A percentile compares a stretch with the other conserved stretches of the same genome.
phyloP scores from a whole-genome alignment of 106 monocot genomes.

The Platanthera guangdongensis region DNA sequence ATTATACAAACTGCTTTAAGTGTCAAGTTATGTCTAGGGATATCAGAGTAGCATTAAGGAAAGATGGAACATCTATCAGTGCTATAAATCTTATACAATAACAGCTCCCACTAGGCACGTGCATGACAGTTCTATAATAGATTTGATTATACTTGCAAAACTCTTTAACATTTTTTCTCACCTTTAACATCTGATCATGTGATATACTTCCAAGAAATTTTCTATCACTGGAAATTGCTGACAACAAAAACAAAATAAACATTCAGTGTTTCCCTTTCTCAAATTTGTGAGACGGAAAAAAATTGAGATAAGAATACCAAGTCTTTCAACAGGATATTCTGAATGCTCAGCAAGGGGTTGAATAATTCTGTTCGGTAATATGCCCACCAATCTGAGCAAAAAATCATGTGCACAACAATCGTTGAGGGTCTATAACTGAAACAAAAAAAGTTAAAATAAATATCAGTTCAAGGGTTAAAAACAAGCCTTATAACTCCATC shows the following conservation, averaged over 20 bases:
- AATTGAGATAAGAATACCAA: constrained; percentile 36
- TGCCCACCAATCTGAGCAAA: constrained; percentile 62
- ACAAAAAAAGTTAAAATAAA: not conserved
- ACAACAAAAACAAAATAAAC: constrained; percentile 5
- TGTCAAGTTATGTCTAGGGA: not conserved
- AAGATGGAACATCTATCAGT: not conserved
- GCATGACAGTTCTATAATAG: not conserved
- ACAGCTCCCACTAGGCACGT: not conserved
- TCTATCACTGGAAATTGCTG: constrained; percentile 83
- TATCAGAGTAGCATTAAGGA: not conserved
- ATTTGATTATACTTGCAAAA: not conserved
- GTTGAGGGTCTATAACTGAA: not conserved
- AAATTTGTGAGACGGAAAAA: not conserved
- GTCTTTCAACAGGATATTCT: constrained; percentile 79
- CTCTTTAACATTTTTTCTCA: constrained; percentile 11
- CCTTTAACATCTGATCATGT: constrained; percentile 91
- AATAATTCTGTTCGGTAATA: constrained; percentile 84
- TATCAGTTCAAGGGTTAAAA: constrained; percentile 2
- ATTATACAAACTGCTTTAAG: not conserved
- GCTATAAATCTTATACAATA: not conserved
- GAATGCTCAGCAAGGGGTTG: constrained; percentile 89
- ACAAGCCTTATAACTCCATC: constrained; percentile 87
- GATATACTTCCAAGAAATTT: constrained; percentile 93
- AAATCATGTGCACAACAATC: not conserved
- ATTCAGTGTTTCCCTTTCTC: not conserved